Base-by-base conservation (phyloP, 2,329 filamentous ascomycete species). In the Orbilia quercus region DNA sequence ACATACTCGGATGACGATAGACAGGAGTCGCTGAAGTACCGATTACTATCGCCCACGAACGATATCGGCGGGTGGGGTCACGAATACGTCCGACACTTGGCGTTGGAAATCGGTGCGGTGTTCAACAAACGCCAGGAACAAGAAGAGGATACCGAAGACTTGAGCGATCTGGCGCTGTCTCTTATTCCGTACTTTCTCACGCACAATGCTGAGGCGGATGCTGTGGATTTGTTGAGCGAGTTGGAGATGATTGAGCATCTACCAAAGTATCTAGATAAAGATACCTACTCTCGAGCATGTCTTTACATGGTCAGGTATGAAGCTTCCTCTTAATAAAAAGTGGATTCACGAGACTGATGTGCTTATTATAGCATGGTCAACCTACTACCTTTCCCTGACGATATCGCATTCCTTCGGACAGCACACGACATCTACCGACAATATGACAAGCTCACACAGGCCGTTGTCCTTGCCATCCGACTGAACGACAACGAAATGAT, bases 21-120 rank as follows among this genome's bases (percentile, higher is more conserved):
- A 81, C 88, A 96, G 82, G 95, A 99, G 81, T 97, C 95, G 54
- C 87, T 99, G 79, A 98, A 96, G 83, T 99, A 95, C 84, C 89
- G 95, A 76, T 86, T 99, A 57, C 86, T 97, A 73, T 90, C 94
- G 36, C 92, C 93, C 28, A 91, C 92, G 40, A 89, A 92, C 80
- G 95, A 99, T 81, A 92, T 99, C 79, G 91, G 89, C 66, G 96
- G 94, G 4, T 99, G 95, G 95, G 95, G 95, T 70, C 96, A 99
- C 81, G 95, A 99, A 85, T 99, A 99, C 81, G 92, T 96, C 79
- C 88, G 96, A 75, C 96, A 99, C 83, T 85, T 99, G 76, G 94
- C 95, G 23, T 84, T 99, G 73, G 94, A 99, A 83, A 95, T 99
- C 76, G 95, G 95, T 64, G 90, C 96, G 82, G 94, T 98, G 76